These are phyloP conservation scores for Irpex lacteus DNA, from an alignment of 1,284 basidiomycete genomes.

Conservation along the genomic window DNA sequence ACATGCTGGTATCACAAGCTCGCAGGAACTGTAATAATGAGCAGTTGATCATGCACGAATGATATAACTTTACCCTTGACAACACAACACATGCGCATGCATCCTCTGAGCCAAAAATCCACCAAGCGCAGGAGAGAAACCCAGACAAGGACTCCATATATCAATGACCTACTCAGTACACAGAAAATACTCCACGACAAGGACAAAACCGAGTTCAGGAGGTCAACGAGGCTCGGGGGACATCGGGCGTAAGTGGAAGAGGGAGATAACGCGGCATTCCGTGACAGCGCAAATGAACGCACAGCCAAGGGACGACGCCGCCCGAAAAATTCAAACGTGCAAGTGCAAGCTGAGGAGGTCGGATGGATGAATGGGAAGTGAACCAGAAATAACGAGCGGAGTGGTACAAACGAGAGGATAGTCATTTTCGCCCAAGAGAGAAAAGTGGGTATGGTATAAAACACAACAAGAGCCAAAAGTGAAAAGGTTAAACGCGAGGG, in stretches of 20 bases:
- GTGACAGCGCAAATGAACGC: neutral
- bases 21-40: no score
- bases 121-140: neutral
- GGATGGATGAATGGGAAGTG: slow-evolving; percentile 7
- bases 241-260: neutral
- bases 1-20: no score
- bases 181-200: neutral
- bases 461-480: neutral
- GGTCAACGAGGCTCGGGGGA: neutral
- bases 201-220: neutral
- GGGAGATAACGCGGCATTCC: neutral
- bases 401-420: neutral
- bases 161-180: neutral
- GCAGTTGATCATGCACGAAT: no score
- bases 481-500: neutral
- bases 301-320: no score
- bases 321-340: neutral
- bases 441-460: neutral
- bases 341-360: neutral
- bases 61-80: neutral
- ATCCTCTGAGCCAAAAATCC: neutral
- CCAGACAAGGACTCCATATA: no score
- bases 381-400: neutral
- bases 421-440: neutral
- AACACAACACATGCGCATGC: neutral